phyloP scores from a whole-genome alignment of 2,329 filamentous ascomycete species.

The Ilyonectria mors-panacis region DNA sequence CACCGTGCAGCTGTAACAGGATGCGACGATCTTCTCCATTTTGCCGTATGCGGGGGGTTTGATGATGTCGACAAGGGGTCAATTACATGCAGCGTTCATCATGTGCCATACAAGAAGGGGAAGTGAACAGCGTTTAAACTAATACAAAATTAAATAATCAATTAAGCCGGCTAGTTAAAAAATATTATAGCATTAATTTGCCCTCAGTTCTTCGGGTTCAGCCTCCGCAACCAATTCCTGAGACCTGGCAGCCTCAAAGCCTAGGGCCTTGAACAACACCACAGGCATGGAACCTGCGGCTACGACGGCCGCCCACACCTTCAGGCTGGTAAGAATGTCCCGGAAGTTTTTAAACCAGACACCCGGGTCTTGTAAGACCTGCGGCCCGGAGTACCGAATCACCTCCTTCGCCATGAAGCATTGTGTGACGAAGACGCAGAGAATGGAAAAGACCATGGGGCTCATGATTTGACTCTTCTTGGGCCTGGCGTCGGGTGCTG shows the following conservation, averaged over 20 bases:
- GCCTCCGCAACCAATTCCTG: neutral
- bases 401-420: conserved; percentile 32
- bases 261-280: conserved; percentile 27
- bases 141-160: neutral
- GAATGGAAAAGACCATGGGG: conserved; percentile 22
- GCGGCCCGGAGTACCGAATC: conserved; percentile 20
- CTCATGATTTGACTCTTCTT: conserved; percentile 13
- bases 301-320: conserved; percentile 34
- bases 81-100: conserved; percentile 7
- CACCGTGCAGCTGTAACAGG: neutral
- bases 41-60: conserved; percentile 14
- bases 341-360: conserved; percentile 42
- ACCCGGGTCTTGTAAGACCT: conserved; percentile 13
- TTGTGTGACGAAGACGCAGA: conserved; percentile 31
- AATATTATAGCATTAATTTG: neutral
- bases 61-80: conserved; percentile 13
- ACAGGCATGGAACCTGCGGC: conserved; percentile 33
- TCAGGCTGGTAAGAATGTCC: conserved; percentile 31
- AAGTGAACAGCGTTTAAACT: neutral
- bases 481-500: neutral
- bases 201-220: neutral
- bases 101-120: conserved; percentile 10
- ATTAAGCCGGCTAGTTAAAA: neutral
- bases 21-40: conserved; percentile 20
- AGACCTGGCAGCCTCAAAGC: conserved; percentile 13